Evolutionary conservation across 2,329 filamentous ascomycete species (phyloP), one percentile per base, ranked within the genome.

Genomic region (Arthroderma uncinatum): DNA sequence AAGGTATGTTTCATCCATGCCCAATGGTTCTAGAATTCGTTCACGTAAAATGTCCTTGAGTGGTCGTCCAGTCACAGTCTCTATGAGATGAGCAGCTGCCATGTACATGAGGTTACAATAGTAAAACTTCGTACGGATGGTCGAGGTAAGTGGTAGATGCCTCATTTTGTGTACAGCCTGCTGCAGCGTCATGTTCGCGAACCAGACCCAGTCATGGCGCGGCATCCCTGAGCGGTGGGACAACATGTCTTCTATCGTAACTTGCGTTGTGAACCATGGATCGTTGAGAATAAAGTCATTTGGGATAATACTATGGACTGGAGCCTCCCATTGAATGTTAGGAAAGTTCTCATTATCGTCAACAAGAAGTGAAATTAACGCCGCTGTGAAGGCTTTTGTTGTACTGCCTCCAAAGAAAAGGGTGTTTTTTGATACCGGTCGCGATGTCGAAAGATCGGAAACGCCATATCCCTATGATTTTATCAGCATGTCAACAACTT

Each of bases 41-140:
- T 65, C 58, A 0, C 58, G 58, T 3, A 77, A 61, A 19, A 73
- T 65, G 1, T 68, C 62, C 4, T 62, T 62, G 21, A 73, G 68
- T 16, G 64, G 56, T 10, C 60, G 58, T 0, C 67, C 67, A 1
- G 74, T 75, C 1, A 77, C 63, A 1, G 67, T 72, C 64, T 80
- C 72, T 6, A 79, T 63, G 2, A 71, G 68, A 62, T 79, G 72
- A n/a, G 73, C 67, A 0, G 75, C 73, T 0, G 73, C 73, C 36
- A 74, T 71, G 63, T 71, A 82, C 74, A 81, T 77, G 21, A 78
- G 66, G 62, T 82, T 82, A 68, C 72, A 75, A 65, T 82, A 82
- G 60, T 78, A 72, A 53, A 65, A 78, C 9, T 62, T 67, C 0
- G 72, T 73, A 10, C 78, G 70, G 16, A 76, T 66, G 28, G 72